Evolutionary conservation across 2,329 filamentous ascomycete genomes (phyloP).

Genomic region (Orbilia ellipsospora): DNA sequence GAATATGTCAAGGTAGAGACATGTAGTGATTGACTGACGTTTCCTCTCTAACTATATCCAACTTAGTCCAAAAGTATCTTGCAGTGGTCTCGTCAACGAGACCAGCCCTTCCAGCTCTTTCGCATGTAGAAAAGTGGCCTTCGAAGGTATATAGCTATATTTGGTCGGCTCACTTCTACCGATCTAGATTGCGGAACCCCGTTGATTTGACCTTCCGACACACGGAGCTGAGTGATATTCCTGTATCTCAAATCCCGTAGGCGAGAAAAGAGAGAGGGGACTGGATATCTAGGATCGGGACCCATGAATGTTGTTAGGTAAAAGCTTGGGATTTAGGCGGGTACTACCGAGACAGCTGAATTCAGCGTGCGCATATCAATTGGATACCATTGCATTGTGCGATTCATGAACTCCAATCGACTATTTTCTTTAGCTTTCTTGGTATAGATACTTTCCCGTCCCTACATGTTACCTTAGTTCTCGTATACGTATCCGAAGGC

Average conservation of each 20-base stretch:
- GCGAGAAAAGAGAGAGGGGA: slow-evolving; percentile 15
- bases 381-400: not conserved
- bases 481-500: slow-evolving; percentile 11
- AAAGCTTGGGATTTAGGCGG: slow-evolving; percentile 37
- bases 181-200: slow-evolving; percentile 13
- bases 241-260: slow-evolving; percentile 8
- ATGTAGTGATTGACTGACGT: not conserved
- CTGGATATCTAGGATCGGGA: not conserved
- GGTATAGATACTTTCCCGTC: slow-evolving; percentile 12
- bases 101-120: not conserved
- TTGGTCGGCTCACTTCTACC: slow-evolving; percentile 21
- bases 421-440: not conserved
- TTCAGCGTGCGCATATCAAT: not conserved
- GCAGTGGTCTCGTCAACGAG: not conserved
- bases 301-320: slow-evolving; percentile 49
- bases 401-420: not conserved
- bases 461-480: slow-evolving; percentile 9
- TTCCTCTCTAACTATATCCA: slow-evolving; percentile 4
- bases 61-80: not conserved
- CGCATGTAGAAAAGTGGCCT: not conserved
- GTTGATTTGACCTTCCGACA: slow-evolving; percentile 31
- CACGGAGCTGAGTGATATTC: slow-evolving; percentile 33
- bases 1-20: too few species aligned
- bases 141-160: not conserved
- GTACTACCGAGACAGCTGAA: slow-evolving; percentile 38